phyloP scores from a whole-genome alignment of 2,329 filamentous ascomycete genomes.

The Elsinoe ampelina region DNA sequence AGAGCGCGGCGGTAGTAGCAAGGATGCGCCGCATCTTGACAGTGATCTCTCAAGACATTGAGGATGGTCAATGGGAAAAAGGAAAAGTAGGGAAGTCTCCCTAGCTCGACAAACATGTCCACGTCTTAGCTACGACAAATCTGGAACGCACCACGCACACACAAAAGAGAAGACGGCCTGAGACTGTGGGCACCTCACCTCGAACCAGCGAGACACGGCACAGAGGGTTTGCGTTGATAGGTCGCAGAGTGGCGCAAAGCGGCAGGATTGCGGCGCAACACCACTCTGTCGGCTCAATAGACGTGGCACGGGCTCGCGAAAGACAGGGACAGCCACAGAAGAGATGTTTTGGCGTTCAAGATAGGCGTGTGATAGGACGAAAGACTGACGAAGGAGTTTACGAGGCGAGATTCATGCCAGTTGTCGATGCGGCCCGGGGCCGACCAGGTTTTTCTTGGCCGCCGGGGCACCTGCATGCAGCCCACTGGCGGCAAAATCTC shows the following conservation, averaged over 20 bases:
- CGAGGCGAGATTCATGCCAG: neutral
- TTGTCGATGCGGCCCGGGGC: too few species aligned
- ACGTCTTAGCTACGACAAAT: neutral
- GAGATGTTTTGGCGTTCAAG: neutral
- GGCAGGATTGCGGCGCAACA: neutral
- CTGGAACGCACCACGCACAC: neutral
- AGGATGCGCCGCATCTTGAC: conserved; percentile 5
- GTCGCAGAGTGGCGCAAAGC: neutral
- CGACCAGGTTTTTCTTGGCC: neutral
- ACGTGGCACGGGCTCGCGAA: neutral
- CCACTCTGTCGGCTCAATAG: neutral
- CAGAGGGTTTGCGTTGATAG: neutral
- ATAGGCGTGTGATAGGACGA: conserved; percentile 2
- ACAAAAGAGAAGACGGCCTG: neutral
- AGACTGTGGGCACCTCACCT: neutral
- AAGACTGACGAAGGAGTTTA: neutral
- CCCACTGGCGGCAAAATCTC: neutral
- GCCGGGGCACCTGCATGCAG: too few species aligned
- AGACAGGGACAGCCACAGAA: neutral
- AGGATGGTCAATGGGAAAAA: neutral
- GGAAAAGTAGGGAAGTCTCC: neutral
- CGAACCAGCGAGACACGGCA: neutral
- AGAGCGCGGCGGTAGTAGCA: neutral
- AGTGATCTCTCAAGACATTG: neutral
- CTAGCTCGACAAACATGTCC: neutral